Base-by-base conservation (phyloP, 2,329 filamentous ascomycete species). In the Colletotrichum tanaceti region DNA sequence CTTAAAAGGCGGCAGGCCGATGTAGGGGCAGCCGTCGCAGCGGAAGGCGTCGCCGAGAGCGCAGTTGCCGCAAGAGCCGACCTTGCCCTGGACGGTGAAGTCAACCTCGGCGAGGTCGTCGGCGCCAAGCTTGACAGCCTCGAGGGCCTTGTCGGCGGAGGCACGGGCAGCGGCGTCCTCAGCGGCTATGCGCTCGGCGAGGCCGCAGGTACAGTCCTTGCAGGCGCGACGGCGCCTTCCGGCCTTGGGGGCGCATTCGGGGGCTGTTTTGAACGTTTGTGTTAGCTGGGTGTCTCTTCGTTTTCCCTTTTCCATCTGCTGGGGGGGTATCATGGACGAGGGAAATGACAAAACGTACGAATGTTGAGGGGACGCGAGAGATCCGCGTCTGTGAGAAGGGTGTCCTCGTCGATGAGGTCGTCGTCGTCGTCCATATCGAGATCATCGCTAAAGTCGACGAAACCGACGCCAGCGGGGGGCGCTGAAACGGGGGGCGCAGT, bases 1-100 rank as follows among this genome's bases (percentile, higher is more conserved):
- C 85, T 98, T 97, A 85, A 99, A 99, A 5, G 96, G 92, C 16
- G 96, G 96, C 73, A 99, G 86, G 5, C 94, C 94, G 74, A 97
- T 92, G 77, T 96, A 97, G 1, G 94, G 94, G 75, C 86, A 88
- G 32, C 84, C 89, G 58, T 89, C 89, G 77, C 91, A 93, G 47
- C 91, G 85, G 82, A 94, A 94, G 4, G 96, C 95, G 79, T 98
- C 95, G 58, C 96, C 96, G 18, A 99, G 85, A 35, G 94, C 91
- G 80, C 96, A 98, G 81, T 95, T 98, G 35, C 93, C 93, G 79
- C 96, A 99, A 20, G 93, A 97, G 63, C 96, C 95, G 6, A 95
- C 93, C 83, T 98, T 98, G 74, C 96, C 96, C 80, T 97, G 87
- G n/a, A 98, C 93, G 0, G 96, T 99, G 77, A 99, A 98, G 80